Base-by-base conservation (phyloP, 2,329 filamentous ascomycete species). In the Penicillium sp. region DNA sequence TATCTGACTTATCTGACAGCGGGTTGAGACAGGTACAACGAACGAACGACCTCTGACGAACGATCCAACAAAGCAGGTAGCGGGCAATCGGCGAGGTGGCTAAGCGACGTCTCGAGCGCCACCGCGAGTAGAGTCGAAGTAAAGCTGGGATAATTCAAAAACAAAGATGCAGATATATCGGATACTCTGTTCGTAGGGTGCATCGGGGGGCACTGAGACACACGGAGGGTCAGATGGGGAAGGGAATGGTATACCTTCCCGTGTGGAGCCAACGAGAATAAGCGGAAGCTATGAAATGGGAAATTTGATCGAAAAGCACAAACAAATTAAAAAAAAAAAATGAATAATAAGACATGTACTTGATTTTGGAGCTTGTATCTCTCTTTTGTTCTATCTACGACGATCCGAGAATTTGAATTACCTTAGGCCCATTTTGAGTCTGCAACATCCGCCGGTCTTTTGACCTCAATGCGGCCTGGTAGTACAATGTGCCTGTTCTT, bases 11-110 rank as follows among this genome's bases (percentile, higher is more conserved):
- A 19, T 37, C 35, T 35, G 35, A 19, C 33, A 30, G 55, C 67
- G 66, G 67, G 60, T 65, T 38, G 58, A 53, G 45, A 59, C 66
- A 69, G 61, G 55, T 49, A 33, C 22, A 65, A 62, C 51, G 49
- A 52, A n/a, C 67, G 62, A 68, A 68, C 66, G 66, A 37, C 46
- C 57, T 52, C 49, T 54, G 56, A 40, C 48, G 38, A 59, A 55
- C 57, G 53, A 63, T 59, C 58, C 55, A 57, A 40, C 45, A 64
- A 43, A 61, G 49, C 48, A 63, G 55, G 43, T 46, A 54, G 52
- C 63, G 60, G 55, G 38, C 55, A 66, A 67, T 64, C 64, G 55
- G 59, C 51, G 28, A 52, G 55, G 62, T 59, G 63, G 60, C 53
- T 58, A 63, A 51, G 37, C 28, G 43, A 10, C 45, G 45, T 28